Conservation (phyloP, 1,284 basidiomycete genomes). For the Xerocomus minutiporus region DNA sequence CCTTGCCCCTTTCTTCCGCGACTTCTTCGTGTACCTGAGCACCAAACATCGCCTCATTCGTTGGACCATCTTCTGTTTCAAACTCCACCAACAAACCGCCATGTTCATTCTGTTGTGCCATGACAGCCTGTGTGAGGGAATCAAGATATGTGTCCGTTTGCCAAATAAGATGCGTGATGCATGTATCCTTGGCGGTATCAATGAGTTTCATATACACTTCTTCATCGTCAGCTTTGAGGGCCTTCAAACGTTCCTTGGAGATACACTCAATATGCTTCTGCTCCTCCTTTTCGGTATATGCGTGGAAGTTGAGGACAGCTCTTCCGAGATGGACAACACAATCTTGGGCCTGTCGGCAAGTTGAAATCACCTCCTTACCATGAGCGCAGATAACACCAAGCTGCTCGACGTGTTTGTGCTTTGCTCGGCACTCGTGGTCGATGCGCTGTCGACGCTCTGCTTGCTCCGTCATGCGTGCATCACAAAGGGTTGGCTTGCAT, state of each 20-base stretch:
- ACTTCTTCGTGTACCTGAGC: conserved; percentile 62
- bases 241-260: conserved; percentile 97
- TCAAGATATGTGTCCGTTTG: conserved; percentile 97
- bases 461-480: conserved; percentile 87
- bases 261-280: conserved; percentile 96
- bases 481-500: conserved; percentile 84
- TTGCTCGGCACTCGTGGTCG: conserved; percentile 90
- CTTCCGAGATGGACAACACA: conserved; percentile 82
- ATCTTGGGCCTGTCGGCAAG: conserved; percentile 64
- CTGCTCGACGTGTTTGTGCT: conserved; percentile 96
- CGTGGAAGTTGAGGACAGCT: conserved; percentile 84
- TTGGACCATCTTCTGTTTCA: conserved; percentile 66
- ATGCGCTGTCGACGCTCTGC: conserved; percentile 89
- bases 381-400: conserved; percentile 86
- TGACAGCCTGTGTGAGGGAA: conserved; percentile 90
- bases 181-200: conserved; percentile 98
- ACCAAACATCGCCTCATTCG: conserved; percentile 88
- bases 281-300: conserved; percentile 95
- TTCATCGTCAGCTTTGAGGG: conserved; percentile 97
- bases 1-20: conserved; percentile 69
- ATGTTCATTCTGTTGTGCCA: conserved; percentile 88
- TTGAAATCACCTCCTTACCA: conserved; percentile 69
- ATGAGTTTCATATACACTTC: conserved; percentile 99
- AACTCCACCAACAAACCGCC: conserved; percentile 38
- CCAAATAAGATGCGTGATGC: conserved; percentile 93